Conservation (phyloP, 805 yeast genomes). For the Suhomyces sp. region DNA sequence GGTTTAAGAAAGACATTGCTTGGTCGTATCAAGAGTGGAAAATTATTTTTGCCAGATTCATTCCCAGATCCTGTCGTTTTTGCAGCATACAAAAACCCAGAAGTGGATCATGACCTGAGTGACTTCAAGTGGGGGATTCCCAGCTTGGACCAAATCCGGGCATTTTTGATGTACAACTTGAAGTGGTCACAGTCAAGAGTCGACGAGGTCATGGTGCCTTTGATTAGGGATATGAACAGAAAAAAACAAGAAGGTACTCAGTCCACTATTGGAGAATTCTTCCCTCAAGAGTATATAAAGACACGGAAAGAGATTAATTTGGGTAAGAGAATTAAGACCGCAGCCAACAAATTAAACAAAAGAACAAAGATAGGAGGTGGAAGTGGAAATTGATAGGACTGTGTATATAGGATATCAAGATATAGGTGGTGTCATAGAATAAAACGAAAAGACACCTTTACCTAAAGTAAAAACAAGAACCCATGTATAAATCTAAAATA, state of each 20-base stretch:
- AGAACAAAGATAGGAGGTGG: constrained; percentile 6
- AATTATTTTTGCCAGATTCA: constrained; percentile 51
- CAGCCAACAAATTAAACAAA: constrained; percentile 49
- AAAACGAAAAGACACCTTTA: background rate
- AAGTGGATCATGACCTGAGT: constrained; percentile 78
- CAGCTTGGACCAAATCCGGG: constrained; percentile 73
- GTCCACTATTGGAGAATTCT: constrained; percentile 63
- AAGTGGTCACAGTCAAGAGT: constrained; percentile 79
- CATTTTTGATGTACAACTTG: constrained; percentile 63
- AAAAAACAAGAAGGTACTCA: constrained; percentile 56
- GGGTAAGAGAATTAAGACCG: constrained; percentile 63
- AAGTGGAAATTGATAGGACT: too few relatives aligned
- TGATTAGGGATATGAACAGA: constrained; percentile 74
- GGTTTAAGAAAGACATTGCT: constrained; percentile 59
- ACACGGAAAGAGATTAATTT: constrained; percentile 45
- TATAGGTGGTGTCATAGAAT: too few relatives aligned
- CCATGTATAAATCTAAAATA: too few relatives aligned
- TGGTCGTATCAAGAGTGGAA: constrained; percentile 52
- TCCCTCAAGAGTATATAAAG: constrained; percentile 56
- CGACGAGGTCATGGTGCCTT: constrained; percentile 83
- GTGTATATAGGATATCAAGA: too few relatives aligned
- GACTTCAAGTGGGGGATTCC: constrained; percentile 90
- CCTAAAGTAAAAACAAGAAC: too few relatives aligned
- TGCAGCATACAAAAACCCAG: constrained; percentile 77
- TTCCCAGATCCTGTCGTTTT: constrained; percentile 72